phyloP scores from a whole-genome alignment of 148 eudicot species.

The Nepenthes mirabilis region DNA sequence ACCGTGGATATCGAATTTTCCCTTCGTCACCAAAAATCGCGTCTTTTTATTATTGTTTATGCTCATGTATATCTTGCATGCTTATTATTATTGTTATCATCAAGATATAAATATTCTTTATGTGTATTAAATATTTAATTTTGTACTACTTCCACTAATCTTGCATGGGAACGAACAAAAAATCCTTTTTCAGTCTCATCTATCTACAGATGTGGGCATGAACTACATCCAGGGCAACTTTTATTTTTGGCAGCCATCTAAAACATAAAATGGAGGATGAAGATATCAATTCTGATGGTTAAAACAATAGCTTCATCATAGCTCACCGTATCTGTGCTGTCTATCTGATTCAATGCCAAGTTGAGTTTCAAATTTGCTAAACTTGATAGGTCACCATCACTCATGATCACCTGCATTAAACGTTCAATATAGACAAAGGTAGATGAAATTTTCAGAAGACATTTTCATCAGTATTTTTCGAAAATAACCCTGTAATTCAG shows the following conservation, averaged over 20 bases:
- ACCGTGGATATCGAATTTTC: too few species aligned
- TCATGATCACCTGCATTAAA: conserved; percentile 43
- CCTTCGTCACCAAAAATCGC: too few species aligned
- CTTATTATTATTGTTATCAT: too few species aligned
- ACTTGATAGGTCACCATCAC: conserved; percentile 69
- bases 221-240: not conserved
- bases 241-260: not conserved
- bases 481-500: too few species aligned
- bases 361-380: conserved; percentile 68
- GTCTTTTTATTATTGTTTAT: too few species aligned
- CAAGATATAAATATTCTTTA: too few species aligned
- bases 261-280: not conserved
- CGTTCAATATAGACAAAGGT: not conserved
- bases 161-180: too few species aligned
- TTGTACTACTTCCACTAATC: too few species aligned
- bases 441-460: not conserved
- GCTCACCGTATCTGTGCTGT: conserved; percentile 24
- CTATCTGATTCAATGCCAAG: conserved; percentile 46
- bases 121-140: too few species aligned
- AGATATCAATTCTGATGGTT: not conserved
- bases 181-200: too few species aligned
- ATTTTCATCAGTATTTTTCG: not conserved
- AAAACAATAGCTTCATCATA: not conserved
- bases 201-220: too few species aligned
- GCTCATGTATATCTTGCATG: too few species aligned